phyloP scores from a whole-genome alignment of 1,284 basidiomycete genomes.

The Ganoderma meredithae region DNA sequence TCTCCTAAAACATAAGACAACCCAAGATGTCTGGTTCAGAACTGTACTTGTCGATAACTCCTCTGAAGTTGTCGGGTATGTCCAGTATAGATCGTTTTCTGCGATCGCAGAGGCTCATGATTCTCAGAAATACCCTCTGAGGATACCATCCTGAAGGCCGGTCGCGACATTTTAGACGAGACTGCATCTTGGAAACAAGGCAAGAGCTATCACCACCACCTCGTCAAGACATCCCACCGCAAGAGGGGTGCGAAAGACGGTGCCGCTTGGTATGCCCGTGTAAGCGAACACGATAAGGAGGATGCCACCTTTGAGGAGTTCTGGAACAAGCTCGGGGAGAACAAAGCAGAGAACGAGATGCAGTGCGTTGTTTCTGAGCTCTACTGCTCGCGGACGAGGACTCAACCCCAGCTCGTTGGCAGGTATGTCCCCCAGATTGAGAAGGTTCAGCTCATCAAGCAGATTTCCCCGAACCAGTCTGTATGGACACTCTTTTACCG shows the following conservation, averaged over 20 bases:
- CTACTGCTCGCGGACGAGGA: background rate
- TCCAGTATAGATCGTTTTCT: slow-evolving; percentile 13
- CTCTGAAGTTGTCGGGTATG: slow-evolving; percentile 35
- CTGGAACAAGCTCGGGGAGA: slow-evolving; percentile 69
- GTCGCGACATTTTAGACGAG: slow-evolving; percentile 60
- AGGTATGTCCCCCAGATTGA: slow-evolving; percentile 74
- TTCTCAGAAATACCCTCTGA: slow-evolving; percentile 66
- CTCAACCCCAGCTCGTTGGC: background rate
- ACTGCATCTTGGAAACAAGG: slow-evolving; percentile 69
- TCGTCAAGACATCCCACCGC: slow-evolving; percentile 61
- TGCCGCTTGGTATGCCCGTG: slow-evolving; percentile 70
- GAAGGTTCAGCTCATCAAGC: slow-evolving; percentile 67
- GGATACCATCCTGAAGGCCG: slow-evolving; percentile 61
- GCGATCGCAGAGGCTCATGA: background rate
- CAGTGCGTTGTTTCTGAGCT: slow-evolving; percentile 53
- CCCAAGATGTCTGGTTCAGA: slow-evolving; percentile 28
- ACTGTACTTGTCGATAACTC: slow-evolving; percentile 34
- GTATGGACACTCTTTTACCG: slow-evolving; percentile 80
- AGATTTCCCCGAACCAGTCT: slow-evolving; percentile 64
- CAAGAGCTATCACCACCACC: slow-evolving; percentile 61
- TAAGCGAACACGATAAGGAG: slow-evolving; percentile 68
- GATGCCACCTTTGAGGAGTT: slow-evolving; percentile 76
- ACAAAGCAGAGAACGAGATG: slow-evolving; percentile 74
- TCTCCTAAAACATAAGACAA: background rate
- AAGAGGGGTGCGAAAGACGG: slow-evolving; percentile 60